Evolutionary conservation across 805 yeast genomes (phyloP).

Genomic region (Kuraishia capsulata): DNA sequence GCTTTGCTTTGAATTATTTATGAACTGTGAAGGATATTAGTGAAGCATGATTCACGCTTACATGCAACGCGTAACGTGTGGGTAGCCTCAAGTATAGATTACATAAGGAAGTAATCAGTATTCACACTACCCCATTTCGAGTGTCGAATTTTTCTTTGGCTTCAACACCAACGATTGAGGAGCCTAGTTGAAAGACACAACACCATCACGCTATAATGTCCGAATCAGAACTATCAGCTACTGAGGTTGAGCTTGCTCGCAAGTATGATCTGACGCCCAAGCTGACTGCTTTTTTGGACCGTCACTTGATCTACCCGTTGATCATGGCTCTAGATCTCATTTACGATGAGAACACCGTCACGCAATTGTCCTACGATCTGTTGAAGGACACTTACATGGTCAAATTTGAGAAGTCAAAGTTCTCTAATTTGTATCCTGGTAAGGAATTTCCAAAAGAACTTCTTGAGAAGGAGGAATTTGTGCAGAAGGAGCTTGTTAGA

Average conservation of each 20-base stretch:
- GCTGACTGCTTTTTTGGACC: slow-evolving; percentile 50
- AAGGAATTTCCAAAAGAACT: slow-evolving; percentile 32
- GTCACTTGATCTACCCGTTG: slow-evolving; percentile 48
- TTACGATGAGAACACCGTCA: slow-evolving; percentile 34
- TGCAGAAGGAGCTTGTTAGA: slow-evolving; percentile 26
- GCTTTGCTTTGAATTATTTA: no score
- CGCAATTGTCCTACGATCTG: slow-evolving; percentile 39
- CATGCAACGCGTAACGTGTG: no score
- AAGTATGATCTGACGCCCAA: slow-evolving; percentile 45
- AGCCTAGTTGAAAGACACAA: no score
- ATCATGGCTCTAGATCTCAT: slow-evolving; percentile 36
- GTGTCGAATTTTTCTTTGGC: no score
- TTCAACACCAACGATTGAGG: no score
- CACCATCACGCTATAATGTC: no score
- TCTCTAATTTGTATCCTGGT: slow-evolving; percentile 29
- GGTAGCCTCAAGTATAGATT: no score
- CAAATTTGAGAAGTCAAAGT: slow-evolving; percentile 35
- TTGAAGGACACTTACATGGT: slow-evolving; percentile 52
- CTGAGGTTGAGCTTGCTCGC: slow-evolving; percentile 32
- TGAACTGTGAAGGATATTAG: no score
- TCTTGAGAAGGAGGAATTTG: slow-evolving; percentile 27
- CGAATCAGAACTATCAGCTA: slow-evolving; percentile 12
- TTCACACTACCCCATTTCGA: no score
- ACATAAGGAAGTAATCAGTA: no score
- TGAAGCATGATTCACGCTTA: no score